Base-by-base conservation (phyloP, 78 protist genomes). In the Polysphondylium violaceum region DNA sequence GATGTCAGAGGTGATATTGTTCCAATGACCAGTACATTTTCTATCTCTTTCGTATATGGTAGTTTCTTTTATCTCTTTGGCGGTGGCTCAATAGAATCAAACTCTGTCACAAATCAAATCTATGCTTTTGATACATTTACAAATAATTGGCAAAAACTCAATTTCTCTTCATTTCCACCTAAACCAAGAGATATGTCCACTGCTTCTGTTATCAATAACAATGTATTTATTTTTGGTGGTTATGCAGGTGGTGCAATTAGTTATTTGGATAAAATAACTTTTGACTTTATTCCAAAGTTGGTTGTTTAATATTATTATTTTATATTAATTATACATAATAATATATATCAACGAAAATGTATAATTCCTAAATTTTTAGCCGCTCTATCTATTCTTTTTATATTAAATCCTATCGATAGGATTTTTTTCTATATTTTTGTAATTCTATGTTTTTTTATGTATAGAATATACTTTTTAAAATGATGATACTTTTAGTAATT, bases 121-220 rank as follows among this genome's bases (percentile, higher is more conserved):
- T 75, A 75, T 33, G 51, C 65, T 19, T 56, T 58, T 12, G 85
- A 75, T 17, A 75, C 85, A 2, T 9, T 25, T 1, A 5, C 56
- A 2, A 55, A 40, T 50, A 7, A 27, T n/a, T 75, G 85, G 85
- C 29, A 41, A 36, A 55, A 59, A 38, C 47, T 75, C 3, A 33
- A 56, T 17, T 27, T 4, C 53, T 4, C 3, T 4, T 21, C 50
- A 36, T 21, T 17, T 25, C 85, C 69, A 21, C 2, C 11, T 47
- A 56, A 63, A 9, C 85, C 85, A 75, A 33, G 85, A 56, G 85
- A 75, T 38, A 74, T 75, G 85, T 33, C 85, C 21, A 17, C 85
- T 1, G 67, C 85, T 4, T 27, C 85, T 17, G 17, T 75, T 2
- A 35, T 75, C 47, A 33, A 59, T 29, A 59, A 75, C 36, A 33